These are phyloP conservation scores for Azolla pinnata DNA, from an alignment of 75 land plant genomes.

Conservation along the genomic window DNA sequence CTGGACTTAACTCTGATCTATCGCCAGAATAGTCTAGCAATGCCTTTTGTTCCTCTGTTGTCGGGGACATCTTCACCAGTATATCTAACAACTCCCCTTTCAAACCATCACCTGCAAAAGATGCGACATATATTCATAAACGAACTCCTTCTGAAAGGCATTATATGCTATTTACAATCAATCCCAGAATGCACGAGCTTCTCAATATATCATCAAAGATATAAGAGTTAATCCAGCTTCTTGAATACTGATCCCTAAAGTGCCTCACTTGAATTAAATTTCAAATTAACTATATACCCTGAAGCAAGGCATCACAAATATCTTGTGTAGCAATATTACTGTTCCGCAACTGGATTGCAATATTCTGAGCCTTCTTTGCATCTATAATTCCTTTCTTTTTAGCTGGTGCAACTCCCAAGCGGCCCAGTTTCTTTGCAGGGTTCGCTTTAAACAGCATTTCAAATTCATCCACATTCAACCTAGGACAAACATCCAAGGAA, in stretches of 20 bases:
- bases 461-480: slow-evolving; percentile 77
- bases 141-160: too few relatives aligned
- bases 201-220: too few relatives aligned
- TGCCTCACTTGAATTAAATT: too few relatives aligned
- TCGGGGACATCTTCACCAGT: slow-evolving; percentile 77
- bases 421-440: slow-evolving; percentile 13
- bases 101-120: slow-evolving; percentile 66
- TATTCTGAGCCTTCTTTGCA: slow-evolving; percentile 77
- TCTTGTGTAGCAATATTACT: slow-evolving; percentile 57
- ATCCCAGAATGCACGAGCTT: too few relatives aligned
- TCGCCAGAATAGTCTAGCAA: slow-evolving; percentile 51
- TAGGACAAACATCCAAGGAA: too few relatives aligned
- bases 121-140: too few relatives aligned
- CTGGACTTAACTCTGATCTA: slow-evolving; percentile 48
- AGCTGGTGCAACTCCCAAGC: too few relatives aligned
- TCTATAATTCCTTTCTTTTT: slow-evolving; percentile 55
- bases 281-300: too few relatives aligned
- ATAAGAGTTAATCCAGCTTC: too few relatives aligned
- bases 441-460: slow-evolving; percentile 67
- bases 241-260: too few relatives aligned
- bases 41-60: slow-evolving; percentile 68
- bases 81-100: slow-evolving; percentile 55
- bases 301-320: slow-evolving; percentile 72
- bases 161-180: too few relatives aligned
- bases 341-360: slow-evolving; percentile 76